These are phyloP conservation scores for Metschnikowia baotianmanensis DNA, from an alignment of 805 yeast species.

Conservation along the genomic window DNA sequence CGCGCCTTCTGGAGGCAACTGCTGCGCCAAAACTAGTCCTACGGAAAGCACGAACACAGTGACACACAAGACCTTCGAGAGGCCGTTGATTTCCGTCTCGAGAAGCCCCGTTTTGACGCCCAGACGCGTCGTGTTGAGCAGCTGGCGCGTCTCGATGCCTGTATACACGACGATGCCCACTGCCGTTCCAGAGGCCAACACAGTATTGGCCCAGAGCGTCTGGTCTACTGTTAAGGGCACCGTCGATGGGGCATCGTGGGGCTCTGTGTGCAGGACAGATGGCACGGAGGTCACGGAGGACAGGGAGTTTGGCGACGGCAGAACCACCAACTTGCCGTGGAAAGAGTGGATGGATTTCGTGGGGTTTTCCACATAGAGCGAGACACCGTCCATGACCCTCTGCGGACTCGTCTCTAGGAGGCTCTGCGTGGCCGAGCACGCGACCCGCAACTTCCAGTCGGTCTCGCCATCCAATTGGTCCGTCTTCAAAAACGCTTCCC, in stretches of 20 bases:
- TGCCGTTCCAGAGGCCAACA: conserved; percentile 89
- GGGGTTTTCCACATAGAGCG: conserved; percentile 75
- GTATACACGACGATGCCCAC: conserved; percentile 87
- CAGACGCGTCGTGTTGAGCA: conserved; percentile 84
- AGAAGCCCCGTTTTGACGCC: conserved; percentile 87
- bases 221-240: conserved; percentile 80
- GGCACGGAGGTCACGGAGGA: too few relatives aligned
- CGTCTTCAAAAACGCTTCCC: conserved; percentile 88
- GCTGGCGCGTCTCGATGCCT: conserved; percentile 91
- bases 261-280: too few relatives aligned
- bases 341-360: conserved; percentile 80
- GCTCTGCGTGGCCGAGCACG: conserved; percentile 68
- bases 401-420: conserved; percentile 42
- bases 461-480: conserved; percentile 99
- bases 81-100: conserved; percentile 84
- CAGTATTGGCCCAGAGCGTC: conserved; percentile 98
- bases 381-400: conserved; percentile 48
- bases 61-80: conserved; percentile 84
- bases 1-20: conserved; percentile 52
- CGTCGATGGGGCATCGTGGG: too few relatives aligned
- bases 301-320: too few relatives aligned
- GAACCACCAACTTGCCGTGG: conserved; percentile 68
- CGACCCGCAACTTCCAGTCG: conserved; percentile 93
- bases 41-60: conserved; percentile 80
- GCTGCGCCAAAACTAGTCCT: conserved; percentile 75